Percentiles rank a stretch among this genome's conserved stretches.
These are phyloP conservation scores for Xylariaceae sp. DNA, from an alignment of 2,329 filamentous ascomycete species.

Conservation along the genomic window DNA sequence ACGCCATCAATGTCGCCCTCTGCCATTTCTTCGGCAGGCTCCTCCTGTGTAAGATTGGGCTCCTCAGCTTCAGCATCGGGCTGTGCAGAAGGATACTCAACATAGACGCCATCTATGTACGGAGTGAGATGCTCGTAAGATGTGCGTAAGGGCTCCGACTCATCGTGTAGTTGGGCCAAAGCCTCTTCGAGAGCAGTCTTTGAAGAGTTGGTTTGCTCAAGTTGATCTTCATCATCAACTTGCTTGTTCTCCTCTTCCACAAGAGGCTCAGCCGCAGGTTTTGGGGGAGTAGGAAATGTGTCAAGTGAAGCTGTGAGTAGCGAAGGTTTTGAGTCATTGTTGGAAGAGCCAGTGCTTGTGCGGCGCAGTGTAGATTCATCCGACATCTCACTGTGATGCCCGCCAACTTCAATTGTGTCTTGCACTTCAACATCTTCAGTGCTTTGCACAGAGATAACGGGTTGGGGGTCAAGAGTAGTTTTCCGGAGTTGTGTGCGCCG, in stretches of 20 bases:
- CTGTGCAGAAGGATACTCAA: slow-evolving; percentile 24
- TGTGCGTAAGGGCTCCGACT: slow-evolving; percentile 5
- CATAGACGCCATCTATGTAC: slow-evolving; percentile 23
- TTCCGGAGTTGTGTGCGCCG: slow-evolving; percentile 24
- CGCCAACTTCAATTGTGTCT: slow-evolving; percentile 56
- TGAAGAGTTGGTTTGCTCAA: not conserved
- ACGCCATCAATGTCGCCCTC: slow-evolving; percentile 12
- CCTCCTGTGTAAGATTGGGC: slow-evolving; percentile 8
- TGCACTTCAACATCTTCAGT: slow-evolving; percentile 48
- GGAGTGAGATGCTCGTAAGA: slow-evolving; percentile 28
- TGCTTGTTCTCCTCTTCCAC: too few relatives aligned
- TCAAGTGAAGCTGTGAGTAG: slow-evolving; percentile 9
- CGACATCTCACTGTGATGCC: slow-evolving; percentile 34
- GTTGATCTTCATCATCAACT: too few relatives aligned
- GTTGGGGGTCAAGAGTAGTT: slow-evolving; percentile 29
- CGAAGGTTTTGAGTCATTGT: slow-evolving; percentile 19
- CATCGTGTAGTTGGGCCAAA: not conserved
- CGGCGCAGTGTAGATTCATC: slow-evolving; percentile 32
- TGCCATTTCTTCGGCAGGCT: slow-evolving; percentile 9
- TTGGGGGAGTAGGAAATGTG: slow-evolving; percentile 5
- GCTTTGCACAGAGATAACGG: slow-evolving; percentile 22
- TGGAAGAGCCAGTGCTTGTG: slow-evolving; percentile 26
- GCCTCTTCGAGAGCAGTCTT: not conserved
- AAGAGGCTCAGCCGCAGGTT: not conserved
- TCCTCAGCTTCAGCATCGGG: slow-evolving; percentile 18